These are phyloP conservation scores for Pseudotsuga menziesii DNA, from an alignment of 75 land plant species.

Conservation along the genomic window DNA sequence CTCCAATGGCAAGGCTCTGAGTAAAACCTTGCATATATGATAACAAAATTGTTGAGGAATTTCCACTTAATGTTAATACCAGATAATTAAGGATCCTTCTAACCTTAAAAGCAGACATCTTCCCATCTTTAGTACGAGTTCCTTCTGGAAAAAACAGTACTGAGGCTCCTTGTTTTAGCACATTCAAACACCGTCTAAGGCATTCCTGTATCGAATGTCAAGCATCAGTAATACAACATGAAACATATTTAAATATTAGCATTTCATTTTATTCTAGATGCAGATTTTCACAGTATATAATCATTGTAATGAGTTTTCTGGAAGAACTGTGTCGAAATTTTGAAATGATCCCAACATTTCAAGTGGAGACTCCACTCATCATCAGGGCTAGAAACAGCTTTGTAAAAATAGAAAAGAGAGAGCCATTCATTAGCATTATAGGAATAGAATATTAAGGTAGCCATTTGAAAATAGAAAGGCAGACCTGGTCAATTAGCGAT, in stretches of 20 bases:
- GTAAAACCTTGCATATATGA: not conserved
- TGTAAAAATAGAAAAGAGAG: too few species aligned
- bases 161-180: slow-evolving; percentile 79
- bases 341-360: too few species aligned
- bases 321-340: too few species aligned
- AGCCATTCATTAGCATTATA: too few species aligned
- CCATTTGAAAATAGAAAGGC: too few species aligned
- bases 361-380: too few species aligned
- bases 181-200: slow-evolving; percentile 65
- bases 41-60: not conserved
- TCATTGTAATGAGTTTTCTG: too few species aligned
- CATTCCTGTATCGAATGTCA: slow-evolving; percentile 57
- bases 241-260: not conserved
- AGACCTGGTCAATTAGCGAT: too few species aligned
- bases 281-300: too few species aligned
- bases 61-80: not conserved
- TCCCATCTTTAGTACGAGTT: slow-evolving; percentile 89
- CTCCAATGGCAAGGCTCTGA: not conserved
- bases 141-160: slow-evolving; percentile 98
- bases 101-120: slow-evolving; percentile 85
- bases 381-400: too few species aligned
- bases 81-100: not conserved
- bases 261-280: not conserved
- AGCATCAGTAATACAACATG: not conserved
- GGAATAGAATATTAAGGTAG: too few species aligned